Evolutionary conservation across 108 stramenopile species (phyloP).

Genomic region (Conticribra weissflogii): DNA sequence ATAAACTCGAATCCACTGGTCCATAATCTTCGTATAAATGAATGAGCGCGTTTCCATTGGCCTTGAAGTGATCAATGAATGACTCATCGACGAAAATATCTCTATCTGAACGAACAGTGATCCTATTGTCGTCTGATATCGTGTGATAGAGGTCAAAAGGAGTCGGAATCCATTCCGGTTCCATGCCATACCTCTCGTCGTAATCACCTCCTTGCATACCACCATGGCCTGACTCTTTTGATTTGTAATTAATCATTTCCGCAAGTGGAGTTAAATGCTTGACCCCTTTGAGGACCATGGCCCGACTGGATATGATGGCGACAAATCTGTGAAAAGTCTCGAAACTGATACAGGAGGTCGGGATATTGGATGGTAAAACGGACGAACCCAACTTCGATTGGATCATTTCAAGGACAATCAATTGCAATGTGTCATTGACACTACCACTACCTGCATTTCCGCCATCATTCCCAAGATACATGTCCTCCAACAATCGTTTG

Average conservation of each 20-base stretch:
- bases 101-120: conserved; percentile 56
- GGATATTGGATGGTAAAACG: background rate
- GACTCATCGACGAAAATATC: conserved; percentile 22
- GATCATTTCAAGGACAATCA: conserved; percentile 34
- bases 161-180: conserved; percentile 10
- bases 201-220: background rate
- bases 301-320: conserved; percentile 64
- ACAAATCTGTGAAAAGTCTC: conserved; percentile 58
- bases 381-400: background rate
- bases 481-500: conserved; percentile 10
- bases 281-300: conserved; percentile 70
- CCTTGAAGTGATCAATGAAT: conserved; percentile 19
- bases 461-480: conserved; percentile 9
- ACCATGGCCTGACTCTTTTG: background rate
- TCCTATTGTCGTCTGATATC: conserved; percentile 33
- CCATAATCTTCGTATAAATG: conserved; percentile 90
- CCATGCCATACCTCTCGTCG: background rate
- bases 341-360: conserved; percentile 36
- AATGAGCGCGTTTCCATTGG: conserved; percentile 30
- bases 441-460: background rate
- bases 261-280: conserved; percentile 81
- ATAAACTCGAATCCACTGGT: conserved; percentile 74
- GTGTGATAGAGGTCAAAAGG: conserved; percentile 52
- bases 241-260: conserved; percentile 84
- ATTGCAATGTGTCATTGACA: conserved; percentile 3